A percentile compares a stretch with the other conserved stretches of the same genome.
Evolutionary conservation across 805 yeast genomes (phyloP).

Genomic region (Ogataea trehalophila): DNA sequence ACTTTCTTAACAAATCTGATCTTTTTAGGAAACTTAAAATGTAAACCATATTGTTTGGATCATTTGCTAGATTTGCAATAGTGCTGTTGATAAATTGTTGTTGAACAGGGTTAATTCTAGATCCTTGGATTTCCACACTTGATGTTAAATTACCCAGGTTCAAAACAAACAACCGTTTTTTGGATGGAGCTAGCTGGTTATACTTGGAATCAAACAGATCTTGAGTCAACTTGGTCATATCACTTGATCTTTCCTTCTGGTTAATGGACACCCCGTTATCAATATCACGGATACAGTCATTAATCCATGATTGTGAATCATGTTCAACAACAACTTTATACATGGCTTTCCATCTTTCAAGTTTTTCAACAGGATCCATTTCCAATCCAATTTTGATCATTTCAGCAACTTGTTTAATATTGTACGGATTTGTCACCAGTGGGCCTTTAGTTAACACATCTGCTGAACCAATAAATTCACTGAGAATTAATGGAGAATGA

Average conservation of each 20-base stretch:
- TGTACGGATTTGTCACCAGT: slow-evolving; percentile 87
- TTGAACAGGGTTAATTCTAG: slow-evolving; percentile 47
- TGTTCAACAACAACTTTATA: slow-evolving; percentile 54
- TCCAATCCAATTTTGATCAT: slow-evolving; percentile 60
- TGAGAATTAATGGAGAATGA: slow-evolving; percentile 76
- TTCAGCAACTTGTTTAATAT: slow-evolving; percentile 59
- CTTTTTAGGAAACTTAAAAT: slow-evolving; percentile 63
- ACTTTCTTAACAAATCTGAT: slow-evolving; percentile 60
- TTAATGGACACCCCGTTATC: slow-evolving; percentile 42
- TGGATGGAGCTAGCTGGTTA: slow-evolving; percentile 23
- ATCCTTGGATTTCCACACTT: slow-evolving; percentile 27
- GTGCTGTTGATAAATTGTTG: slow-evolving; percentile 54
- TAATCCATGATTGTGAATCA: slow-evolving; percentile 76
- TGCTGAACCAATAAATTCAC: slow-evolving; percentile 96
- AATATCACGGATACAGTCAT: slow-evolving; percentile 49
- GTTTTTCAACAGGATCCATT: slow-evolving; percentile 57
- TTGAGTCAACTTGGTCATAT: slow-evolving; percentile 26
- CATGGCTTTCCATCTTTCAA: slow-evolving; percentile 56
- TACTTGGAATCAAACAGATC: slow-evolving; percentile 33
- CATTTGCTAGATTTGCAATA: slow-evolving; percentile 52
- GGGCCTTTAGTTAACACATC: slow-evolving; percentile 69
- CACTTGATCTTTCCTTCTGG: slow-evolving; percentile 21
- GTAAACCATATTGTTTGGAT: slow-evolving; percentile 63
- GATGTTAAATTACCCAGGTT: slow-evolving; percentile 44
- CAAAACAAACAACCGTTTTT: slow-evolving; percentile 42